A percentile compares a stretch with the other conserved stretches of the same genome.
Evolutionary conservation across 345 rosid genomes (phyloP).

Genomic region (Moricandia arvensis): DNA sequence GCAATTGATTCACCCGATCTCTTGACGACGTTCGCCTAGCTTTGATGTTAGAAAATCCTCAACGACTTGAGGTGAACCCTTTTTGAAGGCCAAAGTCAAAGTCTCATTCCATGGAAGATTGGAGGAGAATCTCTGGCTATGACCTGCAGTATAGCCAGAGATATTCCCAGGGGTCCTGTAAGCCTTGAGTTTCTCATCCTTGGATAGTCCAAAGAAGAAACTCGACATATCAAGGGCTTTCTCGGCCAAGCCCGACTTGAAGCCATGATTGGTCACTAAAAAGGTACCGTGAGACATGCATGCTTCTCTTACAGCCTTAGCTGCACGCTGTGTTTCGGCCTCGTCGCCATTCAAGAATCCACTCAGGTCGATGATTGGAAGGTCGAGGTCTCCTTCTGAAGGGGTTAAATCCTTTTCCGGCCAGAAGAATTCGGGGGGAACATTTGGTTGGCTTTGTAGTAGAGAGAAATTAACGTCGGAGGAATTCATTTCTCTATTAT

Average conservation of each 20-base stretch:
- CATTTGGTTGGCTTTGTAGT: conserved; percentile 17
- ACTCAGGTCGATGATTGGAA: conserved; percentile 50
- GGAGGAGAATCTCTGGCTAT: conserved; percentile 47
- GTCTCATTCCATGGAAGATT: conserved; percentile 76
- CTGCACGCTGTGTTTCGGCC: conserved; percentile 34
- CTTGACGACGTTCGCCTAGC: conserved; percentile 40
- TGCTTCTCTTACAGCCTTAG: conserved; percentile 38
- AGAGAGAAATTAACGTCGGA: conserved; percentile 32
- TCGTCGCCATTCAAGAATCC: conserved; percentile 47
- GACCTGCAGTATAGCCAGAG: conserved; percentile 51
- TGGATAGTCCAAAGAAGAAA: conserved; percentile 42
- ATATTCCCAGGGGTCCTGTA: conserved; percentile 26
- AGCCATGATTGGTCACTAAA: conserved; percentile 63
- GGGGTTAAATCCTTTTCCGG: conserved; percentile 37
- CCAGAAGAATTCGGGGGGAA: conserved; percentile 49
- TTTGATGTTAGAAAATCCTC: conserved; percentile 39
- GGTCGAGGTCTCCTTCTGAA: conserved; percentile 41
- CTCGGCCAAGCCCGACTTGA: conserved; percentile 41
- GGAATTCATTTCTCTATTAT: background rate
- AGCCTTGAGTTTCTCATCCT: conserved; percentile 35
- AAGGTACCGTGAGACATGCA: conserved; percentile 64
- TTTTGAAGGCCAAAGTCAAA: conserved; percentile 39
- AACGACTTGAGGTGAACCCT: conserved; percentile 21
- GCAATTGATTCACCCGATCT: conserved; percentile 40
- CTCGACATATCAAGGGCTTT: conserved; percentile 35